These are phyloP conservation scores for Croton laevigatus DNA, from an alignment of 441 rosid species.

Conservation along the genomic window DNA sequence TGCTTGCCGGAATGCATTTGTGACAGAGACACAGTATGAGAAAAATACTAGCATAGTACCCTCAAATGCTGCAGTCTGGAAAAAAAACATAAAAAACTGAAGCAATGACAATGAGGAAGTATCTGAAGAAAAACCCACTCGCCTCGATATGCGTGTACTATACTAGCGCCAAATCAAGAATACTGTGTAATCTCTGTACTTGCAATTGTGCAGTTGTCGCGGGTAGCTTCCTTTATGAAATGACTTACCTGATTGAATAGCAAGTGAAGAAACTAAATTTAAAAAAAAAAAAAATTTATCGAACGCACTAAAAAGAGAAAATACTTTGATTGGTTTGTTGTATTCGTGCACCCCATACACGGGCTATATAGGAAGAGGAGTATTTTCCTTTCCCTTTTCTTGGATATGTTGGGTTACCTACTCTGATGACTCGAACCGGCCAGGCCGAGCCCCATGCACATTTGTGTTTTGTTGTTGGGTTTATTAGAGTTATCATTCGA, in stretches of 20 bases:
- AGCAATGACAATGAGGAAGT: not conserved
- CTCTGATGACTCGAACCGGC: not conserved
- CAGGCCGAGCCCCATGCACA: no score
- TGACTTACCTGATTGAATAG: no score
- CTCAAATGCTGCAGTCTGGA: no score
- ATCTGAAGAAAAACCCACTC: not conserved
- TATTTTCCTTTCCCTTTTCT: no score
- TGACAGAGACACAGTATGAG: not conserved
- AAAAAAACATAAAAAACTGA: not conserved
- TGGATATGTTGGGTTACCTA: not conserved
- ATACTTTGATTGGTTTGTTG: no score
- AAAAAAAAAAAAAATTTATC: no score
- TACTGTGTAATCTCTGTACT: not conserved
- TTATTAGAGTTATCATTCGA: no score
- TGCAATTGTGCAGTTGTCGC: not conserved
- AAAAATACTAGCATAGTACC: not conserved
- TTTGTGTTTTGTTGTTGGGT: not conserved
- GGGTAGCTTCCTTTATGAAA: no score
- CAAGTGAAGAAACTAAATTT: no score
- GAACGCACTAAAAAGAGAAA: no score
- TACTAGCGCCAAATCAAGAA: not conserved
- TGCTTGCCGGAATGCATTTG: not conserved
- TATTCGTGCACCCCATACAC: no score
- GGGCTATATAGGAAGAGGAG: no score
- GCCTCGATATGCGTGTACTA: not conserved